phyloP scores from a whole-genome alignment of 2,329 filamentous ascomycete genomes.

The Colletotrichum orbiculare region DNA sequence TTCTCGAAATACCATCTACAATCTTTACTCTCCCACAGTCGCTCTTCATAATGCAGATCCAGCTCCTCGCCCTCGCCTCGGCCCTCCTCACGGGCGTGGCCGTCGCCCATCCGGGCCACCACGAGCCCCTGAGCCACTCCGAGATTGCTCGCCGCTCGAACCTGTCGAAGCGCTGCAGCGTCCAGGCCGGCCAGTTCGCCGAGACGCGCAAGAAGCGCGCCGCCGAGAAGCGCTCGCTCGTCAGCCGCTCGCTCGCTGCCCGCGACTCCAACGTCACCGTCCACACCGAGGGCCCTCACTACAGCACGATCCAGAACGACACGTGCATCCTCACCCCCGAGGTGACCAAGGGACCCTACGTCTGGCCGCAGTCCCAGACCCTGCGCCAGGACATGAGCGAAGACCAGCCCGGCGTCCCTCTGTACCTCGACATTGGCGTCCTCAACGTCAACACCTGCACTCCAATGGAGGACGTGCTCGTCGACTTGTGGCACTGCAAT shows the following conservation, averaged over 20 bases:
- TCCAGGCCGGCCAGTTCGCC: conserved; percentile 18
- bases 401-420: conserved; percentile 51
- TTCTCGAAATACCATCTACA: conserved; percentile 2
- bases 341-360: conserved; percentile 41
- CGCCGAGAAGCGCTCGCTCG: conserved; percentile 29
- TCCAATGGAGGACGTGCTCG: conserved; percentile 21
- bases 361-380: conserved; percentile 52
- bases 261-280: conserved; percentile 26
- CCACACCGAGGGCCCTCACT: conserved; percentile 27
- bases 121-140: conserved; percentile 40
- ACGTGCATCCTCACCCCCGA: conserved; percentile 26
- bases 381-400: conserved; percentile 58
- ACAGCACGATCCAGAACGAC: conserved; percentile 40
- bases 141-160: conserved; percentile 26
- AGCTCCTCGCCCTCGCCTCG: conserved; percentile 17
- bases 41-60: conserved; percentile 12
- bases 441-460: conserved; percentile 40
- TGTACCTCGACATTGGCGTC: conserved; percentile 47
- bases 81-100: conserved; percentile 20
- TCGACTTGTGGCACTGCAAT: conserved; percentile 34
- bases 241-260: conserved; percentile 10
- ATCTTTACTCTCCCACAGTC: conserved; percentile 7
- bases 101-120: conserved; percentile 60
- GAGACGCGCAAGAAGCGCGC: conserved; percentile 24
- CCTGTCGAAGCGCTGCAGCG: conserved; percentile 24